Conservation (phyloP, 1,139 yeast genomes). For the Hyphopichia burtonii region DNA sequence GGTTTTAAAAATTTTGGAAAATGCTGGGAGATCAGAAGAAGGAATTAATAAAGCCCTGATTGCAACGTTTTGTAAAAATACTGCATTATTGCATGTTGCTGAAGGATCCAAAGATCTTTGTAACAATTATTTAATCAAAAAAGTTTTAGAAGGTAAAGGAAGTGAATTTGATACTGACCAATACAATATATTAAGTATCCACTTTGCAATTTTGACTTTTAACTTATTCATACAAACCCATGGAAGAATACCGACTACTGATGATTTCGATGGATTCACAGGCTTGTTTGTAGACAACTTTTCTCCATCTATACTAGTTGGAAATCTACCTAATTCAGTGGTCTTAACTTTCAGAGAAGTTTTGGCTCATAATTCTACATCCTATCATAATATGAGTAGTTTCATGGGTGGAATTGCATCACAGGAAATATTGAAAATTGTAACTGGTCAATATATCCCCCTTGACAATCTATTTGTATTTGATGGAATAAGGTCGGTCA, state of each 20-base stretch:
- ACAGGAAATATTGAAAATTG: conserved; percentile 66
- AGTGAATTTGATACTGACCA: conserved; percentile 19
- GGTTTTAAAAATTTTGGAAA: conserved; percentile 23
- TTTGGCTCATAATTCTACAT: conserved; percentile 26
- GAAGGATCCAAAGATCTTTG: conserved; percentile 29
- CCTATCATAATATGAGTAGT: conserved; percentile 34
- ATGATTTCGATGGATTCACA: conserved; percentile 21
- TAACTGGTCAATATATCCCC: conserved; percentile 75
- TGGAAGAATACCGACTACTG: conserved; percentile 16
- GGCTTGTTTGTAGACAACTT: conserved; percentile 14
- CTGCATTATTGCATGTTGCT: conserved; percentile 36
- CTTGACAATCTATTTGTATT: conserved; percentile 63
- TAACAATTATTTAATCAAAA: conserved; percentile 11
- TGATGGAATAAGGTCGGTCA: conserved; percentile 61
- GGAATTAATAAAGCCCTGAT: conserved; percentile 39
- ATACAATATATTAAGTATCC: conserved; percentile 26
- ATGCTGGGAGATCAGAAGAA: conserved; percentile 19
- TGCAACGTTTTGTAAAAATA: conserved; percentile 59
- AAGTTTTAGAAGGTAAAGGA: conserved; percentile 16
- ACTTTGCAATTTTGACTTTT: conserved; percentile 36
- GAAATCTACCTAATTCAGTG: conserved; percentile 13
- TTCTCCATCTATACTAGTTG: conserved; percentile 1
- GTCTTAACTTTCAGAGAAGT: conserved; percentile 25
- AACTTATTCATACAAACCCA: conserved; percentile 19
- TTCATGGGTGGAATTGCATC: conserved; percentile 78